These are phyloP conservation scores for Trematosphaeria pertusa DNA, from an alignment of 2,329 filamentous ascomycete genomes.

Conservation along the genomic window DNA sequence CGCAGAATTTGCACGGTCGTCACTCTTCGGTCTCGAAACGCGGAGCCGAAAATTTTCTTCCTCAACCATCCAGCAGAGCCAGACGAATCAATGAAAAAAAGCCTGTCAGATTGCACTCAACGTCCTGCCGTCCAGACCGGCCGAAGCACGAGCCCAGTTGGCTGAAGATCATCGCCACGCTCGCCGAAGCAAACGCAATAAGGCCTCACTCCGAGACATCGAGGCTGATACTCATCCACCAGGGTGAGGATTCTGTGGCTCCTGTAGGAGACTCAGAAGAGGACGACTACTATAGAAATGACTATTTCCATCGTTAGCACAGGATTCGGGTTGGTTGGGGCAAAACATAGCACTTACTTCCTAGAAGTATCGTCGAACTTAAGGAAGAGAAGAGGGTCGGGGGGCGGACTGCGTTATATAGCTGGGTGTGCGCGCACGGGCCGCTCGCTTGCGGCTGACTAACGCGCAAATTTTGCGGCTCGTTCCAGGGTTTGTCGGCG, in stretches of 20 bases:
- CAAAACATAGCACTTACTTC: too few species aligned
- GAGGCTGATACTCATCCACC: constrained; percentile 90
- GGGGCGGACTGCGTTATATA: constrained; percentile 15
- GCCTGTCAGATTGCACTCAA: constrained; percentile 86
- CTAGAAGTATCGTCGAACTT: too few species aligned
- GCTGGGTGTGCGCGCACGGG: background rate
- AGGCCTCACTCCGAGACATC: constrained; percentile 85
- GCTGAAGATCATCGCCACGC: constrained; percentile 96
- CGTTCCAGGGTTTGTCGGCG: background rate
- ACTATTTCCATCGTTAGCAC: too few species aligned
- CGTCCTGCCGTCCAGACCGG: constrained; percentile 79
- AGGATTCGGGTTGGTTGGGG: too few species aligned
- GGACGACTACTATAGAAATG: constrained; percentile 95
- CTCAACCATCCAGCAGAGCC: constrained; percentile 40
- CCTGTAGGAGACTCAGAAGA: constrained; percentile 88
- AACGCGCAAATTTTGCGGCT: background rate
- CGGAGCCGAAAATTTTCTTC: constrained; percentile 38
- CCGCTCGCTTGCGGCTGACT: constrained; percentile 10
- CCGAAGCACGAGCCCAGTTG: constrained; percentile 75
- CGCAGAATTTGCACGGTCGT: background rate
- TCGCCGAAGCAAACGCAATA: constrained; percentile 74
- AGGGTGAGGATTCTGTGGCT: constrained; percentile 90
- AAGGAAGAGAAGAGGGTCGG: constrained; percentile 11
- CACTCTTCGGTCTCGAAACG: too few species aligned
- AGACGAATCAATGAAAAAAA: constrained; percentile 44